These are phyloP conservation scores for Fusarium sp. DNA, from an alignment of 2,329 filamentous ascomycete genomes.

Conservation along the genomic window DNA sequence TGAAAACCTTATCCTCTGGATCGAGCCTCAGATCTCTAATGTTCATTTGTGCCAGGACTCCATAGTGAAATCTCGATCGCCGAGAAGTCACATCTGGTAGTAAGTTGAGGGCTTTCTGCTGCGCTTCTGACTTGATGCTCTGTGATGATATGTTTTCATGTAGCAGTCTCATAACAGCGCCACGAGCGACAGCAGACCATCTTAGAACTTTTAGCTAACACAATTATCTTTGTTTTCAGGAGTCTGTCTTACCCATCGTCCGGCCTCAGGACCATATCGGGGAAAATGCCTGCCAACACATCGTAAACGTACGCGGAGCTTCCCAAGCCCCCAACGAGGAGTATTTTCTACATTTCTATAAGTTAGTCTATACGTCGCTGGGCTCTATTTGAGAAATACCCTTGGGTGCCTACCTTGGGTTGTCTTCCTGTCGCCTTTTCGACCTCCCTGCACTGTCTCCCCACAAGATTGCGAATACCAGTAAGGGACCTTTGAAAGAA, in stretches of 20 bases:
- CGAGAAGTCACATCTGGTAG: background rate
- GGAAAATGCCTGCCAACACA: background rate
- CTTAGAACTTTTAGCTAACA: no score
- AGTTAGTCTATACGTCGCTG: background rate
- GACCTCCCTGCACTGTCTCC: background rate
- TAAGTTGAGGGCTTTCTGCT: background rate
- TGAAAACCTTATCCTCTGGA: background rate
- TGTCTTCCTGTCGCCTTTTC: background rate
- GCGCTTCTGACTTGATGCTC: background rate
- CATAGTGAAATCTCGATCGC: background rate
- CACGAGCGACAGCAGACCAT: conserved; percentile 5
- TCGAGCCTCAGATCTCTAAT: background rate
- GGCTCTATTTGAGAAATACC: accelerated
- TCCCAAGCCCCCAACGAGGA: conserved; percentile 4
- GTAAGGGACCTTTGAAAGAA: conserved; percentile 2
- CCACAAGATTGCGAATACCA: background rate
- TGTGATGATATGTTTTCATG: conserved; percentile 7
- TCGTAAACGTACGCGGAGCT: conserved; percentile 12
- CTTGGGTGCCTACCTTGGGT: background rate
- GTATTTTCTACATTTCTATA: background rate
- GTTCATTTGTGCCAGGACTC: no score
- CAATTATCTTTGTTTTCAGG: no score
- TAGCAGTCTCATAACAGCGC: background rate
- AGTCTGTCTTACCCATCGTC: conserved; percentile 12
- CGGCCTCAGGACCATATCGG: background rate